phyloP scores from a whole-genome alignment of 306 rosid species.

The Trifolium repens region DNA sequence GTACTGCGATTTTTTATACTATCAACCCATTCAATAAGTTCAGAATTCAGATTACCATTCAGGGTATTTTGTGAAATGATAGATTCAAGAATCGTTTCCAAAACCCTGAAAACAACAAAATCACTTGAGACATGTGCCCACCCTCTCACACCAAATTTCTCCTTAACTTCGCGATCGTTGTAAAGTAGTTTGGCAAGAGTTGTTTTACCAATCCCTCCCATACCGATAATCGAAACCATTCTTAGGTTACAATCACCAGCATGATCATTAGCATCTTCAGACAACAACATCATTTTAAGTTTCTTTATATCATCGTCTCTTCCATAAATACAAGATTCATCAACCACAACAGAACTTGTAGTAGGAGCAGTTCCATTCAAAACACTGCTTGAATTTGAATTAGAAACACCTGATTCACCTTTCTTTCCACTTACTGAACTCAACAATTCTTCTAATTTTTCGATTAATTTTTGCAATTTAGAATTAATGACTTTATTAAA shows the following conservation, averaged over 20 bases:
- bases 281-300: slow-evolving; percentile 22
- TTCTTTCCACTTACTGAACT: neutral
- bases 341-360: slow-evolving; percentile 43
- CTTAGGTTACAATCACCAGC: neutral
- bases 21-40: slow-evolving; percentile 33
- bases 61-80: neutral
- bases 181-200: slow-evolving; percentile 34
- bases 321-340: slow-evolving; percentile 30
- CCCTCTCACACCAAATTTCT: slow-evolving; percentile 4
- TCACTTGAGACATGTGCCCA: slow-evolving; percentile 12
- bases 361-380: neutral
- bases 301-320: slow-evolving; percentile 19
- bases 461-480: neutral
- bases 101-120: slow-evolving; percentile 5
- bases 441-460: neutral
- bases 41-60: slow-evolving; percentile 40
- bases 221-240: slow-evolving; percentile 34
- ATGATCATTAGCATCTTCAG: slow-evolving; percentile 13
- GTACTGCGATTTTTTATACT: neutral
- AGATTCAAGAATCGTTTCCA: slow-evolving; percentile 36
- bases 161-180: neutral
- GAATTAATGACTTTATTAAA: neutral
- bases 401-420: neutral
- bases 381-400: neutral
- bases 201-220: slow-evolving; percentile 38